Evolutionary conservation across 2,329 filamentous ascomycete genomes (phyloP).

Genomic region (Colletotrichum filicis): DNA sequence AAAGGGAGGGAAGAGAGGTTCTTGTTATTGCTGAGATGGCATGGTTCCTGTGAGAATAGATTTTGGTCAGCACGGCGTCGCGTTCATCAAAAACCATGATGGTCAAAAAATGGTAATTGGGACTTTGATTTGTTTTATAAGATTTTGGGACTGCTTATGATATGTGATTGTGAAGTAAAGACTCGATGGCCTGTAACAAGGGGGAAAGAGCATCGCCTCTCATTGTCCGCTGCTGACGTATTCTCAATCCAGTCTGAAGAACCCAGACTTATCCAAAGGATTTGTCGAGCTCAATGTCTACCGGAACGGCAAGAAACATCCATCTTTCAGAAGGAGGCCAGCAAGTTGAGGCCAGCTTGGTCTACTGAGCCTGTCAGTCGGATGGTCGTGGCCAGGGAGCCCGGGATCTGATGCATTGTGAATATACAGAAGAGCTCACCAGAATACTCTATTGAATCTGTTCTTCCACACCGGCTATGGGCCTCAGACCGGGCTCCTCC

Average conservation of each 20-base stretch:
- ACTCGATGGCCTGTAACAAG: background rate
- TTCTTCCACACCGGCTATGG: background rate
- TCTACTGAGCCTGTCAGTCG: background rate
- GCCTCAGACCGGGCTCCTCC: background rate
- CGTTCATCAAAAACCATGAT: constrained; percentile 20
- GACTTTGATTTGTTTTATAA: background rate
- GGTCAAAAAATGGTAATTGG: constrained; percentile 25
- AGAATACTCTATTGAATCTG: background rate
- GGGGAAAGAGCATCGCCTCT: background rate
- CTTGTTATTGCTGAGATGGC: background rate
- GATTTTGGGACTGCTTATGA: background rate
- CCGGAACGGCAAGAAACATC: background rate
- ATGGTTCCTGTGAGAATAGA: constrained; percentile 9
- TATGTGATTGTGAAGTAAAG: background rate
- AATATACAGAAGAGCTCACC: background rate
- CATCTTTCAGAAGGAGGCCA: background rate
- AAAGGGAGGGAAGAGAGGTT: background rate
- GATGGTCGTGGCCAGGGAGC: background rate
- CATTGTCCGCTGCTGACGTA: background rate
- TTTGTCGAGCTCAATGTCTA: background rate
- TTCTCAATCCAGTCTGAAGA: background rate
- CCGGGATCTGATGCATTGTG: background rate
- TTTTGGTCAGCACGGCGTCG: constrained; percentile 26
- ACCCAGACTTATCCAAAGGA: background rate
- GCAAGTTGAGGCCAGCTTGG: background rate